Conservation (phyloP, 305 asterid genomes). For the Caryopteris hybrid region DNA sequence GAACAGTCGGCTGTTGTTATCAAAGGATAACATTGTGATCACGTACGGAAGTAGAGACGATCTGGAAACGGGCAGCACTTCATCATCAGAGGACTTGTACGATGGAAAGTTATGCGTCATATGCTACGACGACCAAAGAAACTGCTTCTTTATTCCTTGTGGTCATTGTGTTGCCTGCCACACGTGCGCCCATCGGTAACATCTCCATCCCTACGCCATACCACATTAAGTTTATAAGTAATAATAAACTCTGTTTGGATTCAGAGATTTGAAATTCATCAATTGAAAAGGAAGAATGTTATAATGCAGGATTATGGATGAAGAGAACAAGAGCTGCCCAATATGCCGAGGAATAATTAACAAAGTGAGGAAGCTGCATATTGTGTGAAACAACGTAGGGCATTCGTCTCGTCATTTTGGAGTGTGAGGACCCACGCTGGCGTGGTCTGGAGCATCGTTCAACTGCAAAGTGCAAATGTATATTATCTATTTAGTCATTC, state of each 20-base stretch:
- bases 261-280: too few species aligned
- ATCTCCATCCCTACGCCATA: background rate
- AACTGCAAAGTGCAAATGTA: too few species aligned
- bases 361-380: slow-evolving; percentile 34
- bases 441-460: too few species aligned
- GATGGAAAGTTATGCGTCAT: slow-evolving; percentile 61
- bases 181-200: slow-evolving; percentile 54
- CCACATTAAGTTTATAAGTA: too few species aligned
- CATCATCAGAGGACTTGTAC: slow-evolving; percentile 39
- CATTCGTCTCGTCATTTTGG: too few species aligned
- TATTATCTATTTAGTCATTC: background rate
- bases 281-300: background rate
- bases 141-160: slow-evolving; percentile 67
- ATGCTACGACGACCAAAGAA: slow-evolving; percentile 48
- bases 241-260: too few species aligned
- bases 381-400: slow-evolving; percentile 27
- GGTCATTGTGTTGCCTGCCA: slow-evolving; percentile 62
- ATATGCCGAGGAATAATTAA: slow-evolving; percentile 50
- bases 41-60: slow-evolving; percentile 44
- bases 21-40: slow-evolving; percentile 23
- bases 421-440: too few species aligned
- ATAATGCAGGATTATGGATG: slow-evolving; percentile 47
- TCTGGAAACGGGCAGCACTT: slow-evolving; percentile 36
- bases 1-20: slow-evolving; percentile 23
- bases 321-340: slow-evolving; percentile 54